Base-by-base conservation (phyloP, 768 basidiomycete species). In the Termitomyces sp. region DNA sequence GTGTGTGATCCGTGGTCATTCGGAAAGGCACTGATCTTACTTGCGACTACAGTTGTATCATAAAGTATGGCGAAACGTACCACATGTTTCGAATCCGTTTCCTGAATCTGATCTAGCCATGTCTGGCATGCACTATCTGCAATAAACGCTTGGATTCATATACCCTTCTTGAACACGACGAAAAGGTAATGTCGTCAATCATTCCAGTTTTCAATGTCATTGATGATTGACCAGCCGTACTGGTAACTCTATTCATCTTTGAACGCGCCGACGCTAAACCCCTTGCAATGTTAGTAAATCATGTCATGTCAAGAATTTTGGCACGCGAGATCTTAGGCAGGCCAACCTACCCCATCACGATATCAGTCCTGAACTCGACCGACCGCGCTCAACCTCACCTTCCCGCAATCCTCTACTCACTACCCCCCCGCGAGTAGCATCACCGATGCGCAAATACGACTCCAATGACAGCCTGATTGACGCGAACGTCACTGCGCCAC, bases 221-320 rank as follows among this genome's bases (percentile, higher is more conserved):
- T 43, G 28, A 54, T 50, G 15, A 35, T 2, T 15, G 3, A 6
- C 31, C 11, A 83, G 79, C 81, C 81, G 7, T 83, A 80, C 64
- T 83, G 81, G 81, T 81, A 61, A n/a, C 35, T 28, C 19, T 30
- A 33, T 45, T 11, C 7, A 12, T 53, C 33, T 46, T 5, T 21
- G 5, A 43, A 21, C 6, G 21, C 6, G 19, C 43, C 17, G n/a
- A 56, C 10, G 14, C 12, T 38, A 15, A 42, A 56, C 28, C 35
- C 54, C 44, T 28, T 21, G 35, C 9, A 9, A 30, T 57, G 17
- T 55, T 69, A 94, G 93, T 73, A 94, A 93, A 77, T 74, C 77
- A 47, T 95, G 93, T 64, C 91, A 95, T 67, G 66, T 83, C 52
- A 88, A 85, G 76, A 81, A 75, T 60, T 94, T 93, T 62, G 91